These are phyloP conservation scores for Microthlaspi erraticum DNA, from an alignment of 345 rosid genomes.

Conservation along the genomic window DNA sequence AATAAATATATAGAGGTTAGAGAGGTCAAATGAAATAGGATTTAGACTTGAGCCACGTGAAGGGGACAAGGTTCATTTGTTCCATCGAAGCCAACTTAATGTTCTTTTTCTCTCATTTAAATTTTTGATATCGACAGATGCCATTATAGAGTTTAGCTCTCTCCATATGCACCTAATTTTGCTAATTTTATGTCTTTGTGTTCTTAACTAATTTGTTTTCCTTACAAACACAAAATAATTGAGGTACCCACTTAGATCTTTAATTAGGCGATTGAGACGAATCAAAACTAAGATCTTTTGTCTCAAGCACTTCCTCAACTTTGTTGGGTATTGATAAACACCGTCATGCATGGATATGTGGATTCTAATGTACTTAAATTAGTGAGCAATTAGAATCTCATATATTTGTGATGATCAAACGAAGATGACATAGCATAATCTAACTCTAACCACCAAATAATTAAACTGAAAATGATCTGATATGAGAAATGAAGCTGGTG, in stretches of 20 bases:
- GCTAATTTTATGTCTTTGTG: slow-evolving; percentile 27
- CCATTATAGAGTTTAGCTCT: slow-evolving; percentile 25
- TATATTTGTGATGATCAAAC: slow-evolving; percentile 21
- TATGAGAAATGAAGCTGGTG: slow-evolving; percentile 44
- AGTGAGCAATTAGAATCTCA: not conserved
- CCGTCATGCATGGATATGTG: slow-evolving; percentile 24
- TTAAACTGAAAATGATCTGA: slow-evolving; percentile 13
- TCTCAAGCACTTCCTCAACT: slow-evolving; percentile 22
- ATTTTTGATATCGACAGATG: slow-evolving; percentile 21
- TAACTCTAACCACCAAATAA: slow-evolving; percentile 30
- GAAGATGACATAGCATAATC: slow-evolving; percentile 4
- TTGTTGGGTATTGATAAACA: slow-evolving; percentile 28
- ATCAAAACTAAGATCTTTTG: slow-evolving; percentile 32
- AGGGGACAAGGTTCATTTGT: slow-evolving; percentile 33
- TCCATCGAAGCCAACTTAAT: slow-evolving; percentile 30
- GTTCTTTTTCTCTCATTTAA: slow-evolving; percentile 19
- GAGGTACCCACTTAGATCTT: slow-evolving; percentile 34
- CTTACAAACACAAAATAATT: not conserved
- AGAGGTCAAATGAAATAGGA: slow-evolving; percentile 30
- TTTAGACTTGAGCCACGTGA: slow-evolving; percentile 40
- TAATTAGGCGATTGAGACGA: slow-evolving; percentile 30
- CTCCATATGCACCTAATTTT: slow-evolving; percentile 29
- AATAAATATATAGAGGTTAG: slow-evolving; percentile 19
- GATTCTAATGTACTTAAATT: slow-evolving; percentile 15
- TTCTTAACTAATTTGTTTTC: not conserved